Conservation (phyloP, 2,329 filamentous ascomycete species). For the Epichloe sibirici region DNA sequence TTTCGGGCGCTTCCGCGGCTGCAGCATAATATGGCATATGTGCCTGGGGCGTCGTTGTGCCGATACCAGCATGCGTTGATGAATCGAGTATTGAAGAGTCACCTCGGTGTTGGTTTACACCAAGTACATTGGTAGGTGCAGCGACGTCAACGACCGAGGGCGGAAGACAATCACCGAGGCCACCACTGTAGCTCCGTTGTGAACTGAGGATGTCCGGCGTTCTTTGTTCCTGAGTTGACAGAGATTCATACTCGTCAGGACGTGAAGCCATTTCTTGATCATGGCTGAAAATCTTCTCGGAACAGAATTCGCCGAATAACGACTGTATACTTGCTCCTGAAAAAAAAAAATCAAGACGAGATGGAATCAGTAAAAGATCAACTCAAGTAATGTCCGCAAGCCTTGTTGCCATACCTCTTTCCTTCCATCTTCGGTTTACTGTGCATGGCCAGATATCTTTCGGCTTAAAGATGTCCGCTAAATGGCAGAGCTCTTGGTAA, state of each 20-base stretch:
- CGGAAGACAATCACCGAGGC: not conserved
- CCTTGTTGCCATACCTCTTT: slow-evolving; percentile 25
- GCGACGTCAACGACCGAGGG: not conserved
- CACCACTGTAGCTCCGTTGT: not conserved
- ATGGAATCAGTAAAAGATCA: not conserved
- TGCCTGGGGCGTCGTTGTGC: too few species aligned
- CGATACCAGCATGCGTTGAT: not conserved
- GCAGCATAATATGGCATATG: not conserved
- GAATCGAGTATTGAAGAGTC: not conserved
- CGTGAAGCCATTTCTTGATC: slow-evolving; percentile 44
- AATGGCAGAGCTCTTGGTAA: slow-evolving; percentile 61
- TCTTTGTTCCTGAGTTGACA: not conserved
- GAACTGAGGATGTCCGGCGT: not conserved
- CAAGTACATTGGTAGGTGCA: not conserved
- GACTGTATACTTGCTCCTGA: slow-evolving; percentile 47
- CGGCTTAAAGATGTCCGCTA: slow-evolving; percentile 58
- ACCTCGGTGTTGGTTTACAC: not conserved
- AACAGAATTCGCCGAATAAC: slow-evolving; percentile 63
- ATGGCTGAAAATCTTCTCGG: slow-evolving; percentile 46
- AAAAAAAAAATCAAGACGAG: not conserved
- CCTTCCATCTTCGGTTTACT: slow-evolving; percentile 52
- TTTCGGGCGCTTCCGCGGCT: not conserved
- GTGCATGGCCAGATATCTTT: slow-evolving; percentile 77
- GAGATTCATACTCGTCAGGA: not conserved
- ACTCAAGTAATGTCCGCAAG: not conserved